Percentiles rank a stretch among this genome's conserved stretches.
Evolutionary conservation across 2,329 filamentous ascomycete genomes (phyloP).

Genomic region (Aspergillus melleus): DNA sequence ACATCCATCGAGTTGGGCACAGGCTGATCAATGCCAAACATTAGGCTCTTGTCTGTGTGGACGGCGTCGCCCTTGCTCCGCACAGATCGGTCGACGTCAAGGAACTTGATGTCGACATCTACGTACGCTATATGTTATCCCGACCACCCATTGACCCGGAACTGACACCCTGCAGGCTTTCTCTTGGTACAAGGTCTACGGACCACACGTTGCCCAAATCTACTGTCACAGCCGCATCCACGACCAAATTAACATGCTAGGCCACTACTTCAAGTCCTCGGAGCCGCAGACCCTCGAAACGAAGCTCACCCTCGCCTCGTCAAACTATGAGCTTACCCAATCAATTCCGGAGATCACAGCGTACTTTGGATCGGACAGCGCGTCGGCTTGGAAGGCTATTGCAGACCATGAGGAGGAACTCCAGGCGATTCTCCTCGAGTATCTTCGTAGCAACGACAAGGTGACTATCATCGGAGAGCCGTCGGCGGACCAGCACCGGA

Average conservation of each 20-base stretch:
- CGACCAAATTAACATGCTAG: conserved; percentile 55
- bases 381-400: conserved; percentile 53
- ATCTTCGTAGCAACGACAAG: conserved; percentile 54
- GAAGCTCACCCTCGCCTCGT: conserved; percentile 67
- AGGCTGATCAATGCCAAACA: not conserved
- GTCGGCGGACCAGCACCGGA: conserved; percentile 46
- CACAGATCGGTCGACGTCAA: conserved; percentile 70
- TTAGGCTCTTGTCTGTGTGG: conserved; percentile 65
- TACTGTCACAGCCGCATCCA: conserved; percentile 64
- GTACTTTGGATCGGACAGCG: conserved; percentile 55
- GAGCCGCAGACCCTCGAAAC: conserved; percentile 56
- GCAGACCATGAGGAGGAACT: conserved; percentile 61
- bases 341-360: conserved; percentile 61
- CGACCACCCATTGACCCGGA: not conserved
- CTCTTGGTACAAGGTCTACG: conserved; percentile 81
- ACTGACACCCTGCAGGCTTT: conserved; percentile 48
- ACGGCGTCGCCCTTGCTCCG: conserved; percentile 75
- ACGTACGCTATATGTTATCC: conserved; percentile 36
- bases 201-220: conserved; percentile 70
- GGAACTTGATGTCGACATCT: conserved; percentile 70
- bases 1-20: too few species aligned
- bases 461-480: conserved; percentile 61
- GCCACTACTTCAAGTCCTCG: conserved; percentile 67
- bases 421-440: conserved; percentile 60
- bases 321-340: conserved; percentile 69